phyloP scores from a whole-genome alignment of 768 basidiomycete genomes.

The Trametes cingulata region DNA sequence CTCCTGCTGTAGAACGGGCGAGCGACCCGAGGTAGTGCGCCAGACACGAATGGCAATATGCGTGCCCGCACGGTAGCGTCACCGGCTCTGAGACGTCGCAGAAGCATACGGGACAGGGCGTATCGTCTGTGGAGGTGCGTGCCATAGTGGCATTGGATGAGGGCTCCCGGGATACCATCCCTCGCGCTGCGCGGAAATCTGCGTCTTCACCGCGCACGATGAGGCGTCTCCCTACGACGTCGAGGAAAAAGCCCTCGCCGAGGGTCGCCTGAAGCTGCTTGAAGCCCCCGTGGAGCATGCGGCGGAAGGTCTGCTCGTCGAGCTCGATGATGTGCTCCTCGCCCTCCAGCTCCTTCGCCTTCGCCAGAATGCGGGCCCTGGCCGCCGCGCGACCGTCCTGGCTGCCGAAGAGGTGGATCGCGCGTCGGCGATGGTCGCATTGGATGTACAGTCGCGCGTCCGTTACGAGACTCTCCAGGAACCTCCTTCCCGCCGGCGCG shows the following conservation, averaged over 20 bases:
- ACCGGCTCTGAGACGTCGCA: conserved; percentile 28
- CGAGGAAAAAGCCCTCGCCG: conserved; percentile 42
- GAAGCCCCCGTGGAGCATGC: conserved; percentile 43
- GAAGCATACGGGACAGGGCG: conserved; percentile 33
- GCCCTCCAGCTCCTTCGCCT: conserved; percentile 42
- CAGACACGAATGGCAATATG: conserved; percentile 53
- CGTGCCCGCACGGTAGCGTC: conserved; percentile 45
- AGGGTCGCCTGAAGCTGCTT: conserved; percentile 39
- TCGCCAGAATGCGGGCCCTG: conserved; percentile 33
- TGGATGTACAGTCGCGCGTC: conserved; percentile 39
- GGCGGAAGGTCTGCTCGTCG: conserved; percentile 34
- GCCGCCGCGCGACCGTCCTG: conserved; percentile 34
- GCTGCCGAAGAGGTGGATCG: conserved; percentile 44
- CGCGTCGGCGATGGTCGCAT: conserved; percentile 40
- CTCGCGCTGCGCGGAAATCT: conserved; percentile 14
- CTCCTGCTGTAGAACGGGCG: neutral
- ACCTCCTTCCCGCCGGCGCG: conserved; percentile 39
- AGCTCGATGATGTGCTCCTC: conserved; percentile 40
- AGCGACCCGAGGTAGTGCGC: conserved; percentile 30
- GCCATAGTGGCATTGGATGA: neutral
- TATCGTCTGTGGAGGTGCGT: neutral
- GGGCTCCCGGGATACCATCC: neutral
- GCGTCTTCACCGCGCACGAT: conserved; percentile 40
- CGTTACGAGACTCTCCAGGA: conserved; percentile 40
- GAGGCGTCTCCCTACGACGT: conserved; percentile 43